Conservation (phyloP, 2,329 filamentous ascomycete species). For the Talaromyces sp. region DNA sequence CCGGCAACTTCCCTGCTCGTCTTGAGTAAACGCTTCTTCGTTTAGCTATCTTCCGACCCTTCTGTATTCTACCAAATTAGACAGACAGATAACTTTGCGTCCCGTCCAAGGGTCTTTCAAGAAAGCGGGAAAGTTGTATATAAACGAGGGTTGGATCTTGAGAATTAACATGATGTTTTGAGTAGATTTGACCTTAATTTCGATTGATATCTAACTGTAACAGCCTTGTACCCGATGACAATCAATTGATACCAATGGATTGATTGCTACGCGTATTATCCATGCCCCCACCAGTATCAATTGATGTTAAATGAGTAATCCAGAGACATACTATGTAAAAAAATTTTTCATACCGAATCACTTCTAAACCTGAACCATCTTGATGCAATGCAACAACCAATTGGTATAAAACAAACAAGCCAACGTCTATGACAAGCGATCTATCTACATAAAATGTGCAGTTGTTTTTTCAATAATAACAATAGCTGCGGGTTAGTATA, state of each 20-base stretch:
- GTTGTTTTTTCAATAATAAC: not conserved
- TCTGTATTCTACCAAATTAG: constrained; percentile 36
- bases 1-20: constrained; percentile 51
- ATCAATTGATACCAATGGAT: no score
- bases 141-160: constrained; percentile 16
- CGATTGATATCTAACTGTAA: not conserved
- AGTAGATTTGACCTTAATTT: not conserved
- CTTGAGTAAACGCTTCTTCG: constrained; percentile 31
- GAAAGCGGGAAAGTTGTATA: constrained; percentile 24
- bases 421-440: not conserved
- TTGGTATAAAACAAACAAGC: not conserved
- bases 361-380: not conserved
- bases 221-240: not conserved
- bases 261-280: not conserved
- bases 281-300: not conserved
- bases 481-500: not conserved
- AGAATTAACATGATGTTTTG: not conserved
- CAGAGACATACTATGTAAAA: not conserved
- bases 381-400: not conserved
- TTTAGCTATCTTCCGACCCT: constrained; percentile 26
- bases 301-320: not conserved
- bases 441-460: not conserved
- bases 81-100: constrained; percentile 17
- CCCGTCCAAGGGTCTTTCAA: constrained; percentile 17
- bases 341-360: not conserved